phyloP scores from a whole-genome alignment of 768 basidiomycete species.

The Serendipita indica region DNA sequence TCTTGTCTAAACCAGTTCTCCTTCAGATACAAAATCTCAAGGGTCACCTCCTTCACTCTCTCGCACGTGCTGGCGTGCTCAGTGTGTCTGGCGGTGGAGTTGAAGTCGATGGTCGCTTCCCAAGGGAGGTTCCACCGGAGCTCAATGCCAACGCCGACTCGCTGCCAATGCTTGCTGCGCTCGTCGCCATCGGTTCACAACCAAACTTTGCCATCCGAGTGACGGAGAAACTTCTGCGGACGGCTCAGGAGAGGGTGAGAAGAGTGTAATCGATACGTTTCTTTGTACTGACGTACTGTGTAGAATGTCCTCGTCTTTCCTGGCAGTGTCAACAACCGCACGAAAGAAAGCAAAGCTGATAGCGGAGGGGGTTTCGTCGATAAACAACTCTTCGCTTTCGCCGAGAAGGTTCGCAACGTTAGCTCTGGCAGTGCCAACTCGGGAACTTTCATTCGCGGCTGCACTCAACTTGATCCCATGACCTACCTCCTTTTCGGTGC shows the following conservation, averaged over 20 bases:
- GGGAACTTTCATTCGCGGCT: constrained; percentile 46
- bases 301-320: constrained; percentile 71
- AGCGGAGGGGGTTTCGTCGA: constrained; percentile 28
- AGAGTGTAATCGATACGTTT: not conserved
- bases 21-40: constrained; percentile 70
- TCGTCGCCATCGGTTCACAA: constrained; percentile 74
- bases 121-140: constrained; percentile 40
- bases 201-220: constrained; percentile 81
- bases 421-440: constrained; percentile 29
- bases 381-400: constrained; percentile 68
- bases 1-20: constrained; percentile 74
- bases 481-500: constrained; percentile 87
- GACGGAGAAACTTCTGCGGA: constrained; percentile 51
- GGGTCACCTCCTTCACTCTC: constrained; percentile 54
- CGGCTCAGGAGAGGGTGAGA: constrained; percentile 68
- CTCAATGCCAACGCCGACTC: constrained; percentile 62
- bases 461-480: constrained; percentile 76
- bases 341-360: constrained; percentile 28
- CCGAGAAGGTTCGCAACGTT: constrained; percentile 71
- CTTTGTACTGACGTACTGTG: not conserved
- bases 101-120: constrained; percentile 23
- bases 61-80: constrained; percentile 70
- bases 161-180: constrained; percentile 59
- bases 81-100: constrained; percentile 60
- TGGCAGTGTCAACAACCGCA: constrained; percentile 70